Evolutionary conservation across 129 eudicot genomes (phyloP), one percentile per base, ranked within the genome.

Genomic region (Ambrosia trifida): DNA sequence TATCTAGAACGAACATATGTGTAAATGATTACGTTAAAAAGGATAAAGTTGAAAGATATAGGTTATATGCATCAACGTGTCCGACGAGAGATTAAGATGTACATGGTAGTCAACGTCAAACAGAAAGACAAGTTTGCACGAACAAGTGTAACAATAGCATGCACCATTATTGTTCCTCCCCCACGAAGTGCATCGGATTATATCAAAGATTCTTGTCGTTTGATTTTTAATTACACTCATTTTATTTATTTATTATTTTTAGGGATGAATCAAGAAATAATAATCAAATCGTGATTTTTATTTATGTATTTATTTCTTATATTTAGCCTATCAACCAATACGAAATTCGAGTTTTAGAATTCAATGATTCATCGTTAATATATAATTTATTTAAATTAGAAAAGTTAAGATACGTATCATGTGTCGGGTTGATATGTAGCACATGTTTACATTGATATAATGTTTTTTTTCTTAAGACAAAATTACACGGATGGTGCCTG

Each of bases 131-230:
- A 54, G 61, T 20, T 54, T 20, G 32, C 35, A 54, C 13, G 61
- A 54, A 54, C 32, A 19, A 19, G 14, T 54, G 32, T 20, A 10
- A 11, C 35, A 20, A 54, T 54, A 6, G 28, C 58, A 51, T 17
- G 20, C 28, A 51, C 24, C 58, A 51, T 51, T 9, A 51, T 7
- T 51, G 30, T 51, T 24, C 58, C 58, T 51, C 11, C 58, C 10
- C 10, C 58, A 51, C 58, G 57, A 51, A 51, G 3, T 51, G 58
- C 11, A 17, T 51, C 28, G 5, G 4, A 51, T 5, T 1, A 6
- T 51, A 51, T 51, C 58, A 51, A 51, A 51, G 30, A 51, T 51
- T 51, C 58, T 51, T 51, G 58, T 51, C 2, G 61, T 10, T 54
- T 54, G 60, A 53, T 53, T 53, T 5, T 54, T 54, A 20, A 54